These are phyloP conservation scores for Naumovozyma baii DNA, from an alignment of 805 yeast genomes.

Conservation along the genomic window DNA sequence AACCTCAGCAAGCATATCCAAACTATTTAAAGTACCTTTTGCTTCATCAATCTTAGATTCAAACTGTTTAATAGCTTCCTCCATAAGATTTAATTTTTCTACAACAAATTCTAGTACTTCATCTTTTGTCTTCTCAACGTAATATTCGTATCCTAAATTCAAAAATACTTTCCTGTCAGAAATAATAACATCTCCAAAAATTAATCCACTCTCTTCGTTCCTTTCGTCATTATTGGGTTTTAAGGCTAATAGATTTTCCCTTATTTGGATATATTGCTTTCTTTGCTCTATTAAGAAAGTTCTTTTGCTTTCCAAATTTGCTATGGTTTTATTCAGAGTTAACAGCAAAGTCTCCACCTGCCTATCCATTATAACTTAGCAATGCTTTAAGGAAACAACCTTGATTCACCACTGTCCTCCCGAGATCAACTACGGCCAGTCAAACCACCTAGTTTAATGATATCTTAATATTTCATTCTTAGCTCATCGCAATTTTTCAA, in stretches of 20 bases:
- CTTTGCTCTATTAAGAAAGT: constrained; percentile 23
- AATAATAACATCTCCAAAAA: constrained; percentile 26
- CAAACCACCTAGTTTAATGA: no score
- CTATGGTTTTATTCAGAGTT: constrained; percentile 17
- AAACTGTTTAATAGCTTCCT: constrained; percentile 35
- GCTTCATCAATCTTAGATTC: constrained; percentile 34
- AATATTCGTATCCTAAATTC: constrained; percentile 29
- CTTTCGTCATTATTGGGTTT: constrained; percentile 5
- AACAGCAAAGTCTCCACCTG: constrained; percentile 9
- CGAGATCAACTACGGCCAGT: no score
- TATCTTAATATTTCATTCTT: no score
- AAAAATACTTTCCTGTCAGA: constrained; percentile 18
- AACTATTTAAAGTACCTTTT: constrained; percentile 23
- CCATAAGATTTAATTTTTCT: constrained; percentile 22
- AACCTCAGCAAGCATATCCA: constrained; percentile 10
- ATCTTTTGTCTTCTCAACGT: constrained; percentile 18
- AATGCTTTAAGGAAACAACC: background rate
- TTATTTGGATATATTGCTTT: constrained; percentile 16
- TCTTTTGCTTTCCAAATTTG: constrained; percentile 16
- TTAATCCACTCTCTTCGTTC: constrained; percentile 13
- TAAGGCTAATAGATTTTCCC: constrained; percentile 7
- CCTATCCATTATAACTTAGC: constrained; percentile 4
- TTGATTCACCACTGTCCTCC: constrained; percentile 1
- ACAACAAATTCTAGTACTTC: constrained; percentile 21
- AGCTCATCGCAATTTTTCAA: no score